A percentile compares a stretch with the other conserved stretches of the same genome.
Conservation (phyloP, 2,329 filamentous ascomycete species). For the Penicillium thymicola region DNA sequence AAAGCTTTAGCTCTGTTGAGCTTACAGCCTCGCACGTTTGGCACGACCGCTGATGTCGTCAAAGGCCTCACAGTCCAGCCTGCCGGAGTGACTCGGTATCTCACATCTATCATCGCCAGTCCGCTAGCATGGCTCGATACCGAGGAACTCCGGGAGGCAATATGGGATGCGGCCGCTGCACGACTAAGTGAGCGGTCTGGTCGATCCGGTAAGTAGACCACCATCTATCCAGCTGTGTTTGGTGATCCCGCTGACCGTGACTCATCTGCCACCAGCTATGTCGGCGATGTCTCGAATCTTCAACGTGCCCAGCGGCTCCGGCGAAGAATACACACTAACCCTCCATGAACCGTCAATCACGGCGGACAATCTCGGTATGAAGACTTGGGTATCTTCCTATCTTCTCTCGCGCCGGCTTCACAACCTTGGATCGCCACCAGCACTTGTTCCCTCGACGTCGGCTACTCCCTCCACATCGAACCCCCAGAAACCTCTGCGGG, state of each 20-base stretch:
- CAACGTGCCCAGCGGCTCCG: slow-evolving; percentile 49
- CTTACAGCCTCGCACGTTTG: slow-evolving; percentile 57
- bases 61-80: slow-evolving; percentile 37
- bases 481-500: slow-evolving; percentile 29
- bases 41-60: slow-evolving; percentile 26
- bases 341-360: slow-evolving; percentile 86
- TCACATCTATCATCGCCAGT: slow-evolving; percentile 48
- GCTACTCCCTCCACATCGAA: slow-evolving; percentile 19
- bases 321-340: slow-evolving; percentile 58
- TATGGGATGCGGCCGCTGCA: slow-evolving; percentile 74
- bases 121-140: slow-evolving; percentile 45
- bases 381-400: slow-evolving; percentile 93
- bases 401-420: slow-evolving; percentile 71
- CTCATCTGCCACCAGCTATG: slow-evolving; percentile 49
- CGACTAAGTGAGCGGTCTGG: slow-evolving; percentile 84
- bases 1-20: slow-evolving; percentile 64
- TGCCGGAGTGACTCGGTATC: slow-evolving; percentile 43
- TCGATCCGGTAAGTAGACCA: slow-evolving; percentile 54
- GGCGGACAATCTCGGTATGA: slow-evolving; percentile 82
- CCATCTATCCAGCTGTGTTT: neutral
- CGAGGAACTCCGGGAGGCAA: slow-evolving; percentile 42
- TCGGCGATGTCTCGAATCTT: slow-evolving; percentile 61
- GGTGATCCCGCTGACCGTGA: slow-evolving; percentile 14
- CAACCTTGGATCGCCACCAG: slow-evolving; percentile 30
- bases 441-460: slow-evolving; percentile 29